These are phyloP conservation scores for Hydnomerulius pinastri DNA, from an alignment of 768 basidiomycete species.

Conservation along the genomic window DNA sequence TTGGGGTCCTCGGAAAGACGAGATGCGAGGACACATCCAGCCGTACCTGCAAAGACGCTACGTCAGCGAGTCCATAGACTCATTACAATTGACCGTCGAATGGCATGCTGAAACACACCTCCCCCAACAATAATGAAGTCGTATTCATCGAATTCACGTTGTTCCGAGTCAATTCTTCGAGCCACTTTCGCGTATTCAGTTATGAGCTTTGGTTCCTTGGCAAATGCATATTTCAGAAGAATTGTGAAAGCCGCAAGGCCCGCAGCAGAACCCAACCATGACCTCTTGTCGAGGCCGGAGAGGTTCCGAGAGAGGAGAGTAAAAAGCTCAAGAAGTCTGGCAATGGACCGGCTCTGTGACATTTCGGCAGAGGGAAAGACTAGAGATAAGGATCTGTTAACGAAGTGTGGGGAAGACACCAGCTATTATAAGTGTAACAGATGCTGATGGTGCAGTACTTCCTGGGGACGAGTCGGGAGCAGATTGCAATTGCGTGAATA, in stretches of 20 bases:
- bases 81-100: background rate
- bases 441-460: no score
- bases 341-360: background rate
- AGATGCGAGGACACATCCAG: conserved; percentile 46
- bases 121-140: conserved; percentile 59
- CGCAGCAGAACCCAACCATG: conserved; percentile 2
- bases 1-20: conserved; percentile 42
- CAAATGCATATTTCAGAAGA: background rate
- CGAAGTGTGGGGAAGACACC: no score
- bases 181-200: conserved; percentile 14
- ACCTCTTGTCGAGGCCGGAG: background rate
- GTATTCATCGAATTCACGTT: conserved; percentile 33
- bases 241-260: conserved; percentile 9
- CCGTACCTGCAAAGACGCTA: conserved; percentile 33
- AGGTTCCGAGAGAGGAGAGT: background rate
- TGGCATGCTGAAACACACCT: conserved; percentile 34
- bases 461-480: no score
- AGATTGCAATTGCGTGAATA: no score
- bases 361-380: no score
- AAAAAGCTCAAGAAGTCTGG: conserved; percentile 1
- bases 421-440: no score
- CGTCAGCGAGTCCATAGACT: background rate
- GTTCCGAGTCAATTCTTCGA: background rate
- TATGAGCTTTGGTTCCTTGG: conserved; percentile 10
- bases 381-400: no score